Base-by-base conservation (phyloP, 106 monocot species). In the Platanthera zijinensis region DNA sequence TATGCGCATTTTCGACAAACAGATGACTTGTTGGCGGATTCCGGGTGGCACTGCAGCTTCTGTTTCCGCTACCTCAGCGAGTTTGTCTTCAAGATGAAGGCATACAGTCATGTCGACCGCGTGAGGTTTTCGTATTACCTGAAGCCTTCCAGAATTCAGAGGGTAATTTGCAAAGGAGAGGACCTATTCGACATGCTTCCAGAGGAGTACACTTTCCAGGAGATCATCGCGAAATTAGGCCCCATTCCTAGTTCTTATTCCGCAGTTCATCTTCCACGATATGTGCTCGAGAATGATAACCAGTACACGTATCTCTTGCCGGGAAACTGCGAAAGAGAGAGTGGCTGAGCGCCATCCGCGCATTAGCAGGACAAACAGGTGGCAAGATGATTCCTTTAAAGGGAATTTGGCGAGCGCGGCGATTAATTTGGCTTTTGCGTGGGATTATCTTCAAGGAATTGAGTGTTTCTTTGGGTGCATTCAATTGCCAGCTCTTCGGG, bases 161-260 rank as follows among this genome's bases (percentile, higher is more conserved):
- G 88, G 52, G 84, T 93, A 14, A 90, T 93, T 18, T 93, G 92
- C 50, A 22, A 39, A 47, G 92, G 92, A 48, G 82, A 81, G 6
- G 92, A 93, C 74, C 76, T 93, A 12, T 93, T 87, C 68, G 90
- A 93, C 71, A 93, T 93, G 92, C 78, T 93, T 50, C 92, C 92
- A 0, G 89, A 89, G 82, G 91, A 91, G 74, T 80, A 88, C 74
- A 88, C 85, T 3, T 90, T 90, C 74, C 82, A 83, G 70, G 83
- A 87, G 21, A 80, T 90, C 18, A 83, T 90, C 6, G 85, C 76
- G 21, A 90, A 90, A 79, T 54, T 90, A 69, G 90, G 90, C 8
- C 84, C 84, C 1, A 90, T 90, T 47, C 83, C 83, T 2, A 83
- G 87, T 4, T 78, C 87, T 5, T 85, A 51, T 70, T 90, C 90